Percentiles rank a stretch among this genome's conserved stretches.
Conservation (phyloP, 495 filamentous ascomycete species). For the Daldinia bambusicola region DNA sequence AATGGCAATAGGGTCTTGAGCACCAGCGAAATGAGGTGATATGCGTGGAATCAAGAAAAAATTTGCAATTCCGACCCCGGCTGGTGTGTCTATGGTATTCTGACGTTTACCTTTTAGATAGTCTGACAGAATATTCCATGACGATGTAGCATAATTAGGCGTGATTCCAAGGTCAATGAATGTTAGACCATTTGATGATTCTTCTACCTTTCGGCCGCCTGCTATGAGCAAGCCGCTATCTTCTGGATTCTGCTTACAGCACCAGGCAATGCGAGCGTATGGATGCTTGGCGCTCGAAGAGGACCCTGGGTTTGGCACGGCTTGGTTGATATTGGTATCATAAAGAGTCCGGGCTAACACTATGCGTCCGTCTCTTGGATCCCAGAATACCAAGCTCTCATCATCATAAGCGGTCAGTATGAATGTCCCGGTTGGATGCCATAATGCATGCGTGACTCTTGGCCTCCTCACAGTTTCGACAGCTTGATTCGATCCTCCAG, state of each 20-base stretch:
- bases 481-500: constrained; percentile 73
- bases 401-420: constrained; percentile 89
- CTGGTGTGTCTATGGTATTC: constrained; percentile 78
- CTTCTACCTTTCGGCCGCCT: constrained; percentile 74
- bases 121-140: constrained; percentile 80
- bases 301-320: constrained; percentile 62
- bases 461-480: constrained; percentile 70
- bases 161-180: constrained; percentile 90
- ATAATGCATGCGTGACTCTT: constrained; percentile 78
- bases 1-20: constrained; percentile 87
- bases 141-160: constrained; percentile 88
- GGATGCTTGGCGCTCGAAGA: constrained; percentile 67
- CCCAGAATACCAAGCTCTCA: constrained; percentile 91
- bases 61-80: constrained; percentile 79
- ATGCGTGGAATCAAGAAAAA: constrained; percentile 83
- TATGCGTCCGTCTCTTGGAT: constrained; percentile 87
- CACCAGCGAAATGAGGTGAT: constrained; percentile 86
- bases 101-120: constrained; percentile 80
- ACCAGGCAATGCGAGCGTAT: constrained; percentile 84
- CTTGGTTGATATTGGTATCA: constrained; percentile 72
- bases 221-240: constrained; percentile 90
- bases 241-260: constrained; percentile 88
- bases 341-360: constrained; percentile 84
- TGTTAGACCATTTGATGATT: constrained; percentile 77
- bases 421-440: constrained; percentile 97